Conservation (phyloP, 139 green algal genomes). For the Asterochloris erici region DNA sequence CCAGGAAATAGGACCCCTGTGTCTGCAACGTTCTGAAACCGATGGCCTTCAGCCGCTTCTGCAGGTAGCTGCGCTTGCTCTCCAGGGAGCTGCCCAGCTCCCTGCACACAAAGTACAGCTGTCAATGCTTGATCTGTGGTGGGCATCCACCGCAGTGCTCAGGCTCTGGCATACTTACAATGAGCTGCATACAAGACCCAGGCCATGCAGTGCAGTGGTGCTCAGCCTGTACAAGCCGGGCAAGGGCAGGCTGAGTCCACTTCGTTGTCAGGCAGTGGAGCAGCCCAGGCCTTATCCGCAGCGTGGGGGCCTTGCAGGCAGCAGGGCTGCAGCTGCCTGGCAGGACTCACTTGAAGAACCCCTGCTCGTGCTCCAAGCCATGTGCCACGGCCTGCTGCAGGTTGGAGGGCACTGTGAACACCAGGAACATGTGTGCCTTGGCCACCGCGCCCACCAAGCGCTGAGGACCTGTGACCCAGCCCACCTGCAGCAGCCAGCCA, state of each 20-base stretch:
- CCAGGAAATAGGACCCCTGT: slow-evolving; percentile 77
- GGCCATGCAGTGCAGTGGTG: too few species aligned
- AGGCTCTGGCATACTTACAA: too few species aligned
- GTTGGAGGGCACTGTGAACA: slow-evolving; percentile 70
- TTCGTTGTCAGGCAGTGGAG: neutral
- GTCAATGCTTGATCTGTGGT: too few species aligned
- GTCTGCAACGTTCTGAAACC: slow-evolving; percentile 59
- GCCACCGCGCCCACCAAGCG: slow-evolving; percentile 60
- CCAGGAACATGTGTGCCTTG: slow-evolving; percentile 82
- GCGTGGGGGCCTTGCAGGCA: neutral
- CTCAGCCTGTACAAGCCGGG: neutral
- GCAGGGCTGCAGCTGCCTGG: neutral
- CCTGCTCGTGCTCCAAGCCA: slow-evolving; percentile 57
- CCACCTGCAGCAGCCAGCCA: slow-evolving; percentile 32
- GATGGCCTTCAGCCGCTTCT: slow-evolving; percentile 35
- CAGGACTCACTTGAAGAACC: slow-evolving; percentile 58
- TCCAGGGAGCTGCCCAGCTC: slow-evolving; percentile 37
- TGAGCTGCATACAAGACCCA: too few species aligned
- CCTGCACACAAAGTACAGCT: slow-evolving; percentile 15
- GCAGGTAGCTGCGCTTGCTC: slow-evolving; percentile 47
- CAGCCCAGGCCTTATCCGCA: neutral
- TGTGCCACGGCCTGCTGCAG: slow-evolving; percentile 70
- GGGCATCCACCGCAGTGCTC: too few species aligned
- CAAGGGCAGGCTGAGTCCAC: neutral
- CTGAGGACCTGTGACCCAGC: slow-evolving; percentile 67